Evolutionary conservation across 2,329 filamentous ascomycete species (phyloP), one percentile per base, ranked within the genome.

Genomic region (Stylonectria norvegica): DNA sequence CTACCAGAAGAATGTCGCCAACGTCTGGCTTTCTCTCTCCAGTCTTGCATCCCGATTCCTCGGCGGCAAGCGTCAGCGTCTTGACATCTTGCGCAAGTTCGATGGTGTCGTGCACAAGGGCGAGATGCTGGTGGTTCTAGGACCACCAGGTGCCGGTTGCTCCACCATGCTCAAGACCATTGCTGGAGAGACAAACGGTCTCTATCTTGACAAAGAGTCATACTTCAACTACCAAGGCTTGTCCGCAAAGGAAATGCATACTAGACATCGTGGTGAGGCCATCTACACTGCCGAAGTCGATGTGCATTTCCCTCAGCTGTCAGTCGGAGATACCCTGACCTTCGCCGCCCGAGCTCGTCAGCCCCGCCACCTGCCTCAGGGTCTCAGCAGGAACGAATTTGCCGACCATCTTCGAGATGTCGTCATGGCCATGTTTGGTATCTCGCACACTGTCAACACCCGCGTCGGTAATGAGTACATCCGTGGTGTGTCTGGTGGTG

Each of bases 271-370:
- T 19, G 88, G 88, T 50, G 88, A 94, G 65, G 86, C 86, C 47
- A 90, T 93, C 61, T 93, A 93, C 66, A 90, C 86, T 0, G 86
- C 86, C 43, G 87, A 93, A 62, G 83, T 87, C 23, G 89, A 94
- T 59, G 83, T 86, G 4, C 86, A 90, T 64, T 90, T 90, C 57
- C 85, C 86, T 10, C 78, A 83, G 66, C 66, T 93, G 54, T 82
- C 78, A 2, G 86, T 91, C 30, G 85, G 85, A 36, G 84, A 91
- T 55, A 93, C 87, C 1, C 72, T 91, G 33, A 83, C 79, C 39
- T 91, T 91, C 47, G 86, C 86, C 14, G 85, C 86, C 4, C 72
- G 78, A 14, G 84, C 86, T 5, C 75, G 84, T 40, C 77, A 83
- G 35, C 83, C 84, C 3, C 75, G 77, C 29, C 55, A 75, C 20